Conservation (phyloP, 805 yeast genomes). For the Yarrowia divulgata region DNA sequence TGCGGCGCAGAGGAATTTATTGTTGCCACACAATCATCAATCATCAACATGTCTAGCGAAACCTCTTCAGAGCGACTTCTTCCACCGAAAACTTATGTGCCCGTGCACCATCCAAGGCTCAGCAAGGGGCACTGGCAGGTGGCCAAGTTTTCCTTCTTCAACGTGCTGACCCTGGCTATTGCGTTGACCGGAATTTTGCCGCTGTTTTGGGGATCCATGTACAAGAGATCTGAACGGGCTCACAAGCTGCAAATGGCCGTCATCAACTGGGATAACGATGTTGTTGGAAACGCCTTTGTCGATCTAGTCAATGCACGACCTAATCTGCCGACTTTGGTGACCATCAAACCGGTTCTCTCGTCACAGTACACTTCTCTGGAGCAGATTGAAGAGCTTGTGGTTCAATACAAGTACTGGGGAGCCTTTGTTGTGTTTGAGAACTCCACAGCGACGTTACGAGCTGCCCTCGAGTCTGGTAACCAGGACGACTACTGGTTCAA, state of each 20-base stretch:
- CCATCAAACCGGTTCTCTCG: slow-evolving; percentile 46
- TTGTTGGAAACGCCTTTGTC: slow-evolving; percentile 38
- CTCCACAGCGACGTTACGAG: slow-evolving; percentile 54
- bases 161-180: slow-evolving; percentile 32
- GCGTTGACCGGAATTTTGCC: slow-evolving; percentile 52
- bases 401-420: slow-evolving; percentile 68
- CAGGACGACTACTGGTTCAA: slow-evolving; percentile 44
- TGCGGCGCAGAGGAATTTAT: background rate
- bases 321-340: slow-evolving; percentile 47
- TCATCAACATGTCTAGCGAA: slow-evolving; percentile 2
- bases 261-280: slow-evolving; percentile 51
- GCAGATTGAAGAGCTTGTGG: slow-evolving; percentile 56
- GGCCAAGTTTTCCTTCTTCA: slow-evolving; percentile 14
- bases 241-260: slow-evolving; percentile 53
- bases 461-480: slow-evolving; percentile 51
- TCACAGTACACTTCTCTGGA: slow-evolving; percentile 48
- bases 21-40: background rate
- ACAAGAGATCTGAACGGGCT: slow-evolving; percentile 49
- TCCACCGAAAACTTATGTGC: slow-evolving; percentile 23
- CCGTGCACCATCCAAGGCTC: slow-evolving; percentile 6
- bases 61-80: slow-evolving; percentile 5
- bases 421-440: slow-evolving; percentile 61
- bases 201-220: slow-evolving; percentile 60
- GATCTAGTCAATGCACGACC: slow-evolving; percentile 16
- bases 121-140: slow-evolving; percentile 24